Conservation (phyloP, 495 filamentous ascomycete species). For the Trichoderma erinaceum region DNA sequence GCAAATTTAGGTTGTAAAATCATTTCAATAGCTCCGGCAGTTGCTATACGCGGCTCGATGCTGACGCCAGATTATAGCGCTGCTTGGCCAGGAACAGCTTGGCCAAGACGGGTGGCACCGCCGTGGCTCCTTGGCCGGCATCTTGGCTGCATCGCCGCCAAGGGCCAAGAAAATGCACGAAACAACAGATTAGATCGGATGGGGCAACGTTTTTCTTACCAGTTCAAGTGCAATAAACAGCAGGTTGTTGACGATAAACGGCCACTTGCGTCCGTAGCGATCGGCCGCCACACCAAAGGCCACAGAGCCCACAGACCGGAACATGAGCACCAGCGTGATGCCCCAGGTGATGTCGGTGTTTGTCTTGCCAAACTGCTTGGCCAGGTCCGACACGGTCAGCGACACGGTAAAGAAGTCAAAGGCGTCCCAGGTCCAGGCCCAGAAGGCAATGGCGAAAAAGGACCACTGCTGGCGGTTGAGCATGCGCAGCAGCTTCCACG, state of each 20-base stretch:
- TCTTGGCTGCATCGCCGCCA: background rate
- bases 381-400: conserved; percentile 62
- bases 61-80: background rate
- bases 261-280: conserved; percentile 83
- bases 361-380: conserved; percentile 56
- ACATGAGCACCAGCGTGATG: conserved; percentile 80
- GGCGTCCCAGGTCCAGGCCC: conserved; percentile 78
- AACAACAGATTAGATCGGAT: background rate
- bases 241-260: conserved; percentile 75
- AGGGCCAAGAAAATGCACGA: background rate
- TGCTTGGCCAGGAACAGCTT: background rate
- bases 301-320: conserved; percentile 65
- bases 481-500: conserved; percentile 61
- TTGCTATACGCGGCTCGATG: background rate
- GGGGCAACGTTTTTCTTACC: conserved; percentile 25
- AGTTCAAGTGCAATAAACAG: conserved; percentile 77
- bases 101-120: conserved; percentile 4
- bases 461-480: conserved; percentile 76
- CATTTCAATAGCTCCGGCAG: background rate
- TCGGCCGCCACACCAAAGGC: conserved; percentile 75
- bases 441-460: conserved; percentile 69
- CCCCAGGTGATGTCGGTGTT: conserved; percentile 84
- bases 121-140: background rate
- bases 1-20: background rate
- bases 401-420: conserved; percentile 92